Base-by-base conservation (phyloP, 163 green algal species). In the Smithsoniella earleae region DNA sequence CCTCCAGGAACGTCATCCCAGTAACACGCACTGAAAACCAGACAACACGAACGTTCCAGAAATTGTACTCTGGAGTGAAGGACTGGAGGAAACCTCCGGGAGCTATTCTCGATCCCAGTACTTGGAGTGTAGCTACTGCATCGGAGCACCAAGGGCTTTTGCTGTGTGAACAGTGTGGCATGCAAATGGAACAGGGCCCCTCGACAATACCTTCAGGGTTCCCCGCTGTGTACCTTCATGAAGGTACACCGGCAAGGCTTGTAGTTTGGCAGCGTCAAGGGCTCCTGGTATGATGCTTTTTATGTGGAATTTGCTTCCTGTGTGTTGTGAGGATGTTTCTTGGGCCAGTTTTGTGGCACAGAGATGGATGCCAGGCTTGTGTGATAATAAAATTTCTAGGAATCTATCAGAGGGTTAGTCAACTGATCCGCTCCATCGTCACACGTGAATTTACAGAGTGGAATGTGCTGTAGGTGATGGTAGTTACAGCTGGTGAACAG, bases 21-120 rank as follows among this genome's bases (percentile, higher is more conserved):
- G n/a, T 69, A 18, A 69, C 25, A 18, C 58, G 58, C 25, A 34
- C 58, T 36, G 58, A 69, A 34, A 69, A 69, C 58, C 40, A 69
- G 58, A 69, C 58, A 16, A 69, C 58, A 30, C 40, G 34, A 31
- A 33, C 58, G 6, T 36, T 69, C 58, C 58, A 69, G 58, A 33
- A 34, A 16, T 33, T 69, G n/a, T 69, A 69, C 25, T 25, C 58
- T 0, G 58, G 58, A 8, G 58, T 69, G 27, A 69, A 30, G 3
- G 58, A 69, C 8, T 69, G 58, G 58, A 34, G 0, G 6, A 30
- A 34, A 13, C 27, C 22, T 3, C 30, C 31, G 5, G 58, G 27
- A 18, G 34, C 31, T 1, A 34, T 69, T 33, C 58, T 69, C 6
- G 25, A 69, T 34, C 58, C 58, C 1, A 31, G 30, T 16, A n/a